Base-by-base conservation (phyloP, 768 basidiomycete genomes). In the Pisolithus marmoratus region DNA sequence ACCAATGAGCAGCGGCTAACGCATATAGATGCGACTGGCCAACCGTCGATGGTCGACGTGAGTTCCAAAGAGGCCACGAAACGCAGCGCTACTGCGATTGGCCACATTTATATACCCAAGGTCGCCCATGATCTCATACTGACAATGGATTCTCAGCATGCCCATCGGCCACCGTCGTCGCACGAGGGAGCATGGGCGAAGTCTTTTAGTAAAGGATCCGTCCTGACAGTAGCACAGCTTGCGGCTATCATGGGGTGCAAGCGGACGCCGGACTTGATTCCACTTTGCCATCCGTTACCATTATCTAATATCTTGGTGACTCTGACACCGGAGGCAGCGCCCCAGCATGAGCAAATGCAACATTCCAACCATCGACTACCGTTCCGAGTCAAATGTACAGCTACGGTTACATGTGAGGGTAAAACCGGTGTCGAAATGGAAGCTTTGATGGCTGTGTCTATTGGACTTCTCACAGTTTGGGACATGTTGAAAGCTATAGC, bases 351-450 rank as follows among this genome's bases (percentile, higher is more conserved):
- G 41, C 40, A 52, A 5, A 23, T 7, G 34, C 44, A 9, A 46
- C 22, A 23, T 34, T 40, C 38, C 23, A 37, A 15, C 36, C 38
- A 41, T 27, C 23, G 38, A 22, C 46, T 58, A 48, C 70, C 61
- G 50, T 76, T 77, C 66, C 80, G 74, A 59, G 80, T 91, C 47
- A 58, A 75, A 27, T 90, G 86, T 58, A 67, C 70, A 34, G 87
- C 84, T 23, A 84, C 80, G 8, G 87, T 90, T 34, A 74, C 83
- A 38, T 88, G 85, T 57, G 79, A 84, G 65, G 87, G 89, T 14
- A 84, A 83, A 65, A 91, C 91, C 14, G 88, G 93, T 5, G 89
- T 93, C 19, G 90, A 93, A 72, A 93, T 97, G 87, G 94, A 96
- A 70, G 93, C 92, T 22, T 65, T 94, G 51, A 89, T 85, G n/a